These are phyloP conservation scores for Babesia sp. DNA, from an alignment of 169 alveolate genomes.

Conservation along the genomic window DNA sequence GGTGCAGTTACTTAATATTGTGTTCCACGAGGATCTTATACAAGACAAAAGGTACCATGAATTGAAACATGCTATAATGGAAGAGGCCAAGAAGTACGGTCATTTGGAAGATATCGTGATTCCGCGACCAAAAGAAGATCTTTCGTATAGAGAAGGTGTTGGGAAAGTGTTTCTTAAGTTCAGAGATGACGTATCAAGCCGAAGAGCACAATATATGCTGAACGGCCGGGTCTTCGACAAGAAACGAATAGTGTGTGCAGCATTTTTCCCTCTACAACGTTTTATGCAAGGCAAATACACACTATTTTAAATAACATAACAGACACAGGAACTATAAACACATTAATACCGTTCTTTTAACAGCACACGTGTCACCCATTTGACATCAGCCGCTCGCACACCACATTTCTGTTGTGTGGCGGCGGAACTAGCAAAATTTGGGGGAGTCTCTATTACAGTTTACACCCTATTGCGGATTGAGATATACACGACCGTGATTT, in stretches of 20 bases:
- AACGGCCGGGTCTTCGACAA: constrained; percentile 84
- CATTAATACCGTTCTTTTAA: background rate
- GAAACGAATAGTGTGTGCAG: constrained; percentile 86
- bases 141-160: constrained; percentile 79
- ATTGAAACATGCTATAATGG: constrained; percentile 73
- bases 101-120: constrained; percentile 82
- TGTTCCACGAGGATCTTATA: constrained; percentile 84
- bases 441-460: background rate
- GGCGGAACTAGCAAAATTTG: background rate
- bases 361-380: background rate
- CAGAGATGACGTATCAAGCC: constrained; percentile 77
- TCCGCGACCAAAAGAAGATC: constrained; percentile 80
- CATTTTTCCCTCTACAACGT: constrained; percentile 84
- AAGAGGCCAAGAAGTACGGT: constrained; percentile 85
- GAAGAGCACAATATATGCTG: constrained; percentile 86
- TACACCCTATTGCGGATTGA: background rate
- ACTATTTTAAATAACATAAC: constrained; percentile 58
- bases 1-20: constrained; percentile 85
- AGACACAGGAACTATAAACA: background rate
- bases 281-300: constrained; percentile 79
- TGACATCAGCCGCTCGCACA: background rate
- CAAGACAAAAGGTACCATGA: constrained; percentile 79
- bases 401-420: constrained; percentile 34
- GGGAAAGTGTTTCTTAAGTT: constrained; percentile 83
- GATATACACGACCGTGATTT: background rate